These are phyloP conservation scores for Chalciporus piperatus DNA, from an alignment of 768 basidiomycete genomes.

Conservation along the genomic window DNA sequence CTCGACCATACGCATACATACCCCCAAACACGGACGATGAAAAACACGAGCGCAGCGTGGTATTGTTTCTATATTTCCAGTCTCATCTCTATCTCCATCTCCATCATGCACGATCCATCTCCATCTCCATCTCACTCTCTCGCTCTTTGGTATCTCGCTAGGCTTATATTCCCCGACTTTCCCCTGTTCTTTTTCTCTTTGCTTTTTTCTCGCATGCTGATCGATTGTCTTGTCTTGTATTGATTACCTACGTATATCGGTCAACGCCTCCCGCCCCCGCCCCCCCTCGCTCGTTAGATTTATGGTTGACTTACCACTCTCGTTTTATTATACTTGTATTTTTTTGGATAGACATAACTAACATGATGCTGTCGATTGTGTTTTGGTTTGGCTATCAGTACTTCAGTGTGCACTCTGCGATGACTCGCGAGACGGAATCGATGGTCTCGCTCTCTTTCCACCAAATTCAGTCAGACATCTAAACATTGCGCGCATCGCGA, in stretches of 20 bases:
- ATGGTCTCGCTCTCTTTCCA: no score
- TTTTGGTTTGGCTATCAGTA: no score
- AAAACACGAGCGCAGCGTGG: neutral
- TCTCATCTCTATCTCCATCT: neutral
- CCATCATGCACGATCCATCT: neutral
- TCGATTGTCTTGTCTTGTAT: slow-evolving; percentile 20
- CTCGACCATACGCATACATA: neutral
- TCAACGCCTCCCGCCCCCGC: neutral
- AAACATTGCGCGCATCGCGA: no score
- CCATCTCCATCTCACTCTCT: slow-evolving; percentile 5
- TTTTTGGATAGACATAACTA: neutral
- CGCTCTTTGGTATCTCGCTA: slow-evolving; percentile 12
- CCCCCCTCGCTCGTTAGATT: slow-evolving; percentile 11
- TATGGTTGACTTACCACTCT: slow-evolving; percentile 12
- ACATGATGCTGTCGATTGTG: neutral
- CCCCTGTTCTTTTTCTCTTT: neutral
- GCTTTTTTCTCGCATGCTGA: slow-evolving; percentile 1
- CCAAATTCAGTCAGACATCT: no score
- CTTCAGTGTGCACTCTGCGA: no score
- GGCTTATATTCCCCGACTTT: neutral
- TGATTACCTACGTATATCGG: slow-evolving; percentile 5
- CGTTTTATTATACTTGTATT: slow-evolving; percentile 20
- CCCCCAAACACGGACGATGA: neutral
- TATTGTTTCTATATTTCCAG: neutral
- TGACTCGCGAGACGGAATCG: no score